Evolutionary conservation across 345 rosid genomes (phyloP).

Genomic region (Euphorbia peplus): DNA sequence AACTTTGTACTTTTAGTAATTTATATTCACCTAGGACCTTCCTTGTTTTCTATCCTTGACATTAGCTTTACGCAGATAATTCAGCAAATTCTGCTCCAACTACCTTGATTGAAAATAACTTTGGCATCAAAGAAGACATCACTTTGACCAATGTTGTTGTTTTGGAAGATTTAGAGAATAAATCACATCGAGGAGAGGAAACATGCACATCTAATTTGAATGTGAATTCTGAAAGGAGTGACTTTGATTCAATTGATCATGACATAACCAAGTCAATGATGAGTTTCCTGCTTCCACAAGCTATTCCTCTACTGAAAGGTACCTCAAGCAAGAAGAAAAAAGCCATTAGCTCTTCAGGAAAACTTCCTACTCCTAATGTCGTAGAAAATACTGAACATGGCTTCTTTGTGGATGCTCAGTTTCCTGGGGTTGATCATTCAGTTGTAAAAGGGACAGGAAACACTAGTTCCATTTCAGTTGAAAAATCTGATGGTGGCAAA

Average conservation of each 20-base stretch:
- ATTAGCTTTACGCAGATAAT: constrained; percentile 38
- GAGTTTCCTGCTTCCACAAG: constrained; percentile 86
- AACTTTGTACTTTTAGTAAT: constrained; percentile 12
- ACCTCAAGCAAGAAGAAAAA: constrained; percentile 42
- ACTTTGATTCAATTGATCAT: constrained; percentile 52
- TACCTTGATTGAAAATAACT: constrained; percentile 18
- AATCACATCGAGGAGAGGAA: constrained; percentile 44
- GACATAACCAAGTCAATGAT: constrained; percentile 71
- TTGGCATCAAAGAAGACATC: constrained; percentile 29
- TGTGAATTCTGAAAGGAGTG: constrained; percentile 41
- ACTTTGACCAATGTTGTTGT: constrained; percentile 22
- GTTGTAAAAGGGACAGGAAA: constrained; percentile 28
- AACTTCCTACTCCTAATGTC: constrained; percentile 18
- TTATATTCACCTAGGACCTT: constrained; percentile 9
- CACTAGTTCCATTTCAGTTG: constrained; percentile 32
- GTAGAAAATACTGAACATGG: constrained; percentile 29
- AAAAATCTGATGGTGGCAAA: constrained; percentile 50
- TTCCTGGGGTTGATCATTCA: constrained; percentile 19
- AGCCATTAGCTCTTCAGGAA: constrained; percentile 18
- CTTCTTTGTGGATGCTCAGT: constrained; percentile 27
- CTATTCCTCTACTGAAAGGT: constrained; percentile 68
- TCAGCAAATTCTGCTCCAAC: constrained; percentile 28
- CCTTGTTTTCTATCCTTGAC: constrained; percentile 16
- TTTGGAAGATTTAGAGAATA: constrained; percentile 37
- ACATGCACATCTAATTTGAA: constrained; percentile 36